Conservation (phyloP, 208 protist species). For the Phytomonas sp. region DNA sequence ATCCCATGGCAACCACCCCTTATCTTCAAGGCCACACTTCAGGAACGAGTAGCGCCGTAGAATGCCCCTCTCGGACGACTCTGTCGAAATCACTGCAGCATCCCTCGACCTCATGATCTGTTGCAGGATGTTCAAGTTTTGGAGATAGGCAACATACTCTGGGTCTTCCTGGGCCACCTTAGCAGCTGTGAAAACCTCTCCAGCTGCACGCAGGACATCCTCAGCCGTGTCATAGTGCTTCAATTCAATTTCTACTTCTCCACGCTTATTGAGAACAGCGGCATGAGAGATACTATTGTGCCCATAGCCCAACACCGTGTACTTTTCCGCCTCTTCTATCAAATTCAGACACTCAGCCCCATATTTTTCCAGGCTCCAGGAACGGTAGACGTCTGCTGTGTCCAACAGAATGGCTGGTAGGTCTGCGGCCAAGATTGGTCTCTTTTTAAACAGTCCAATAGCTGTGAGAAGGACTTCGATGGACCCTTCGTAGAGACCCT, state of each 20-base stretch:
- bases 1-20: slow-evolving; percentile 37
- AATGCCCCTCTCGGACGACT: slow-evolving; percentile 11
- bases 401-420: slow-evolving; percentile 56
- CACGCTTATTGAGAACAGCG: slow-evolving; percentile 55
- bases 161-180: slow-evolving; percentile 38
- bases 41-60: slow-evolving; percentile 62
- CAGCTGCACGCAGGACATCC: slow-evolving; percentile 31
- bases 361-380: slow-evolving; percentile 48
- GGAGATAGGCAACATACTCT: slow-evolving; percentile 58
- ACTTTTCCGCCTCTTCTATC: slow-evolving; percentile 42
- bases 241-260: slow-evolving; percentile 60
- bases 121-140: slow-evolving; percentile 33
- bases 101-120: slow-evolving; percentile 9
- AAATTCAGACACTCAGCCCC: slow-evolving; percentile 41
- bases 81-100: background rate
- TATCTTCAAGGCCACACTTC: slow-evolving; percentile 6
- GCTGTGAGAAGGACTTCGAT: slow-evolving; percentile 48
- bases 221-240: slow-evolving; percentile 28
- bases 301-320: slow-evolving; percentile 43
- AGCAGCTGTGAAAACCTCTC: slow-evolving; percentile 30
- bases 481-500: slow-evolving; percentile 46
- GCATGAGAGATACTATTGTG: slow-evolving; percentile 41
- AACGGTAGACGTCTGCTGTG: slow-evolving; percentile 59
- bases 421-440: slow-evolving; percentile 41
- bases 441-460: slow-evolving; percentile 55